phyloP scores from a whole-genome alignment of 1,284 basidiomycete species.

The Rhodotorula sp. region DNA sequence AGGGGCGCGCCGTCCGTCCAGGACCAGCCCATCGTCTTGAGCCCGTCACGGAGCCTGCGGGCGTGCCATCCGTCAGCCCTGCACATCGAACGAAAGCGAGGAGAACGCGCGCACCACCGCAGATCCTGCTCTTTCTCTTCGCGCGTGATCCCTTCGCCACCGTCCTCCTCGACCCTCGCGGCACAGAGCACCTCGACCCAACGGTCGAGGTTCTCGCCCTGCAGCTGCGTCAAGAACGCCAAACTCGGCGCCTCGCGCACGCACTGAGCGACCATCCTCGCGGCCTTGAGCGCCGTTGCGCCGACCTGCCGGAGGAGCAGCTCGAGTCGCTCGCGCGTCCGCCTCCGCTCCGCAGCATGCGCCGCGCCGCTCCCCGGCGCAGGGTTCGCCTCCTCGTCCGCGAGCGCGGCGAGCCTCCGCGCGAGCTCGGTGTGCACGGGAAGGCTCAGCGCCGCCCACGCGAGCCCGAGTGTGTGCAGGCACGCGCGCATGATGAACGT shows the following conservation, averaged over 20 bases:
- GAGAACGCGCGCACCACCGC: conserved; percentile 9
- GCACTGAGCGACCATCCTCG: conserved; percentile 34
- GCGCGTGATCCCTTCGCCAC: conserved; percentile 26
- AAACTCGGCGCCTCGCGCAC: conserved; percentile 33
- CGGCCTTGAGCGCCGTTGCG: conserved; percentile 26
- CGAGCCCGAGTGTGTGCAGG: conserved; percentile 31
- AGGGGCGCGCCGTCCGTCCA: conserved; percentile 29
- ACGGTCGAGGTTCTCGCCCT: conserved; percentile 29
- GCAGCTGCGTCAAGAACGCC: conserved; percentile 31
- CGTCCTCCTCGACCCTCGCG: conserved; percentile 24
- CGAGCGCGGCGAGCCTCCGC: conserved; percentile 15
- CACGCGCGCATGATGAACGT: conserved; percentile 38
- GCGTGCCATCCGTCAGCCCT: background rate
- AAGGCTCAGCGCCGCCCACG: conserved; percentile 33
- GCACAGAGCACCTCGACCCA: conserved; percentile 31
- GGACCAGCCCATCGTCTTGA: conserved; percentile 40
- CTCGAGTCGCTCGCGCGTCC: conserved; percentile 25
- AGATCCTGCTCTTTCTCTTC: conserved; percentile 24
- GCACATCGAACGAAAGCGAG: background rate
- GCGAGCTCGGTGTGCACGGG: conserved; percentile 33
- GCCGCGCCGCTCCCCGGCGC: background rate
- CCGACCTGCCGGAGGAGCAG: conserved; percentile 25
- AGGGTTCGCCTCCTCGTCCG: background rate
- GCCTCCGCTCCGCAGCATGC: conserved; percentile 11
- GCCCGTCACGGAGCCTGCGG: conserved; percentile 29